Base-by-base conservation (phyloP, 768 basidiomycete genomes). In the Suillus weaverae region DNA sequence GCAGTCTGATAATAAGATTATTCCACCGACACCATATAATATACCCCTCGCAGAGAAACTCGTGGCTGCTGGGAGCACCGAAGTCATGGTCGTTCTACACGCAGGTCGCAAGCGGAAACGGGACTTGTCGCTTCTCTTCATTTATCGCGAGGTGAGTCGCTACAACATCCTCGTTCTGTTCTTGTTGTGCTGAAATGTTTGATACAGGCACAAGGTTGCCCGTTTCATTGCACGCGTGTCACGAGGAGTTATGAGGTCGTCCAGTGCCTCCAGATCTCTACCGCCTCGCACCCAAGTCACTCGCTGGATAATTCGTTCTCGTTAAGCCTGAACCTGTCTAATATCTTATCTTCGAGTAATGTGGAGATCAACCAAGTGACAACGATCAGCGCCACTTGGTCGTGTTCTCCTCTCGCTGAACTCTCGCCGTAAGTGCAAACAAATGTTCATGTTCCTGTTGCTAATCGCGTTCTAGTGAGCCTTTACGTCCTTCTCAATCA, bases 351-450 rank as follows among this genome's bases (percentile, higher is more conserved):
- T 22, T 78, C 78, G 5, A 72, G 72, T 30, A 70, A 80, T 18
- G 70, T 91, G 38, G 69, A 74, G 18, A 67, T 95, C 20, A 80
- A 80, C 4, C 87, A 91, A 68, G 69, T 95, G 8, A 84, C 83
- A 4, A 81, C 85, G 33, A 67, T 93, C 59, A 94, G 93, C 68
- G 85, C 91, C 1, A 77, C 79, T 6, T 95, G 94, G 94, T 73
- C 74, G 48, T 88, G 85, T 66, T 72, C 74, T 2, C 70, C 82
- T 8, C 61, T 84, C n/a, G 67, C 75, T 2, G 73, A 78, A 11
- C 67, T 72, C 18, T 67, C 72, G 22, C 70, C 78, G 88, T 90
- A 68, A 73, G 90, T 79, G 30, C 39, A 41, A 32, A 32, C 51
- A 1, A 18, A 7, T 51, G 39, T 63, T 32, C 7, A 2, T 20